These are phyloP conservation scores for Phytopythium oedochilum DNA, from an alignment of 352 stramenopile genomes.

Conservation along the genomic window DNA sequence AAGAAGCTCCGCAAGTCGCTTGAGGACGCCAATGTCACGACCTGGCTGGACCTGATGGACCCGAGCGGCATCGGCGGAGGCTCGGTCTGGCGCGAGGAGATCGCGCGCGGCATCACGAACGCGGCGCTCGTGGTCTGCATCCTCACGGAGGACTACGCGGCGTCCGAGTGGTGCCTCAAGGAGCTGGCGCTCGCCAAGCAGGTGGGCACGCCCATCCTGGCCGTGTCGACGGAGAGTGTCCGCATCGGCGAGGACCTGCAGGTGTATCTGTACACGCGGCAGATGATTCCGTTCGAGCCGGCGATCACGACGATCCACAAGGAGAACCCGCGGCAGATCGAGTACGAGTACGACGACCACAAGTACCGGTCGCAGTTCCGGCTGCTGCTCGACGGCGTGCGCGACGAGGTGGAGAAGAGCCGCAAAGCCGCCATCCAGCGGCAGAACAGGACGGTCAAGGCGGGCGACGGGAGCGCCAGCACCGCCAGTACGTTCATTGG, in stretches of 20 bases:
- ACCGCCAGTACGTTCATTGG: constrained; percentile 38
- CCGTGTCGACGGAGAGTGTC: constrained; percentile 67
- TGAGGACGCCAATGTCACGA: constrained; percentile 76
- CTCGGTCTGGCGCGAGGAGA: constrained; percentile 63
- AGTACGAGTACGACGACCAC: constrained; percentile 67
- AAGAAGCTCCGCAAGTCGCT: constrained; percentile 68
- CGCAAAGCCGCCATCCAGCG: constrained; percentile 36
- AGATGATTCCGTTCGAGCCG: constrained; percentile 75
- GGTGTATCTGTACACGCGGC: constrained; percentile 79
- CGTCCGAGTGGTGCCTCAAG: constrained; percentile 62
- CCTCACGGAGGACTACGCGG: constrained; percentile 52
- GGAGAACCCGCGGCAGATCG: constrained; percentile 37
- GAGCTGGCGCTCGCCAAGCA: constrained; percentile 64
- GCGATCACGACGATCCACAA: constrained; percentile 49
- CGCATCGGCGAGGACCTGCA: constrained; percentile 77
- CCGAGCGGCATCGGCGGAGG: constrained; percentile 54
- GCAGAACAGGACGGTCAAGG: constrained; percentile 42
- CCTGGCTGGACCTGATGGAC: constrained; percentile 80
- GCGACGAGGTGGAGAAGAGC: constrained; percentile 81
- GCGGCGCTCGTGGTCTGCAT: constrained; percentile 53
- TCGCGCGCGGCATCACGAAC: constrained; percentile 56
- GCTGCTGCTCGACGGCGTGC: constrained; percentile 67
- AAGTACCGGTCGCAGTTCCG: constrained; percentile 64
- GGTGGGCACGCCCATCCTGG: constrained; percentile 70
- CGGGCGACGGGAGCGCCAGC: constrained; percentile 32